Evolutionary conservation across 176 grass and related monocot species (phyloP).

Genomic region (Oryza meridionalis): DNA sequence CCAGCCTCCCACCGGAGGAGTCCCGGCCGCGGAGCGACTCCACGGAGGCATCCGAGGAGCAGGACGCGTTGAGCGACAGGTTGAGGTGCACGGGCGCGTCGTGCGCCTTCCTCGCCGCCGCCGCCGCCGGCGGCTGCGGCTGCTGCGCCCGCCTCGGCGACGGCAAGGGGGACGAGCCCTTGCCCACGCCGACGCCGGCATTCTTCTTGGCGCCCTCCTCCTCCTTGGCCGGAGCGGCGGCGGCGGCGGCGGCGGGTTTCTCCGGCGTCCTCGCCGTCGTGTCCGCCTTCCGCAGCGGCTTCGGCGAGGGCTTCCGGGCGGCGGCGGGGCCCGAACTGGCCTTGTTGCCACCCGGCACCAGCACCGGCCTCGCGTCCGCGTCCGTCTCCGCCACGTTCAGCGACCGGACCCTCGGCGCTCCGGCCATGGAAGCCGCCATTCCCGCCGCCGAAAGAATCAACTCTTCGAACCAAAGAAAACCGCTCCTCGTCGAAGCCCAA

Average conservation of each 20-base stretch:
- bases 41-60: slow-evolving; percentile 70
- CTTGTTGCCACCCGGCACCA: slow-evolving; percentile 91
- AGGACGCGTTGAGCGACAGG: slow-evolving; percentile 68
- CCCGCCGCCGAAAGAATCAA: neutral
- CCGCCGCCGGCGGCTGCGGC: neutral
- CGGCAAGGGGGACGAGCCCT: slow-evolving; percentile 14
- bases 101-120: slow-evolving; percentile 52
- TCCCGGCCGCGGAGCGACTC: slow-evolving; percentile 57
- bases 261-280: slow-evolving; percentile 12
- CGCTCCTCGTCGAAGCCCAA: slow-evolving; percentile 22
- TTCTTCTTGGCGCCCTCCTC: slow-evolving; percentile 43
- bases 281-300: slow-evolving; percentile 52
- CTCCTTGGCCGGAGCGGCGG: slow-evolving; percentile 1
- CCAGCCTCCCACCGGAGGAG: slow-evolving; percentile 54
- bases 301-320: slow-evolving; percentile 60
- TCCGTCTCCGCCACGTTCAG: slow-evolving; percentile 65
- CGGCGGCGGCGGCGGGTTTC: slow-evolving; percentile 15
- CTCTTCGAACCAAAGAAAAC: neutral
- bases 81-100: slow-evolving; percentile 52
- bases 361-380: slow-evolving; percentile 60
- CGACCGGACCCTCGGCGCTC: slow-evolving; percentile 75
- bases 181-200: neutral
- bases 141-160: slow-evolving; percentile 43
- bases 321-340: slow-evolving; percentile 31
- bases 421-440: slow-evolving; percentile 72